Conservation (phyloP, 768 basidiomycete genomes). For the Rhodotorula toruloides region DNA sequence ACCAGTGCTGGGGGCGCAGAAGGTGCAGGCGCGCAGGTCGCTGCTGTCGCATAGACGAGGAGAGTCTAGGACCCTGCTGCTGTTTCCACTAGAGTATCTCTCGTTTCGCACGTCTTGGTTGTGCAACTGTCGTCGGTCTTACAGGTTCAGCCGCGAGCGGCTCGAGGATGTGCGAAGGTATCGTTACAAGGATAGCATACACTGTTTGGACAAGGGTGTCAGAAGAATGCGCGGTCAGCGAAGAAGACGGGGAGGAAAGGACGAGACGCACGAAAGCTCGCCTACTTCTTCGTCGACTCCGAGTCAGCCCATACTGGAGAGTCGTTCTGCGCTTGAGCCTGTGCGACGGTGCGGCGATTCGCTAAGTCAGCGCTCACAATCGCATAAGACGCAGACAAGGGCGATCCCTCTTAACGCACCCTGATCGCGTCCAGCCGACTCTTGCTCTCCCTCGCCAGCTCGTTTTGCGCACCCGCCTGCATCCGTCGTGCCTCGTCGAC, state of each 20-base stretch:
- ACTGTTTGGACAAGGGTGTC: too few relatives aligned
- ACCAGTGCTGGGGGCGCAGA: too few relatives aligned
- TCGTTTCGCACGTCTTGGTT: too few relatives aligned
- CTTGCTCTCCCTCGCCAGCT: not conserved
- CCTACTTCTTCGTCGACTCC: not conserved
- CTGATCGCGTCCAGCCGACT: conserved; percentile 4
- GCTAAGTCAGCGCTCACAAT: not conserved
- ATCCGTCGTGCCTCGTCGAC: conserved; percentile 23
- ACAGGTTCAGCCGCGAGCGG: too few relatives aligned
- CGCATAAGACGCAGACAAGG: not conserved
- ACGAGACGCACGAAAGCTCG: not conserved
- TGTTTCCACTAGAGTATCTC: too few relatives aligned
- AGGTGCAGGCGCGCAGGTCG: too few relatives aligned
- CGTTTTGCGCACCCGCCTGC: conserved; percentile 1
- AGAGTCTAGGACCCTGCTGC: too few relatives aligned
- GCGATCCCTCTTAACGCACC: not conserved
- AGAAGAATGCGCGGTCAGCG: too few relatives aligned
- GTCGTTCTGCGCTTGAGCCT: conserved; percentile 12
- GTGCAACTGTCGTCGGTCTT: too few relatives aligned
- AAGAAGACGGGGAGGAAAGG: not conserved
- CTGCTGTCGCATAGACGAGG: not conserved
- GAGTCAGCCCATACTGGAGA: conserved; percentile 16
- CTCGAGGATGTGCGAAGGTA: too few relatives aligned
- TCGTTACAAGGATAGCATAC: too few relatives aligned
- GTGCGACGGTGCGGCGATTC: not conserved